Evolutionary conservation across 1,284 basidiomycete species (phyloP).

Genomic region (Leccinum holopus): DNA sequence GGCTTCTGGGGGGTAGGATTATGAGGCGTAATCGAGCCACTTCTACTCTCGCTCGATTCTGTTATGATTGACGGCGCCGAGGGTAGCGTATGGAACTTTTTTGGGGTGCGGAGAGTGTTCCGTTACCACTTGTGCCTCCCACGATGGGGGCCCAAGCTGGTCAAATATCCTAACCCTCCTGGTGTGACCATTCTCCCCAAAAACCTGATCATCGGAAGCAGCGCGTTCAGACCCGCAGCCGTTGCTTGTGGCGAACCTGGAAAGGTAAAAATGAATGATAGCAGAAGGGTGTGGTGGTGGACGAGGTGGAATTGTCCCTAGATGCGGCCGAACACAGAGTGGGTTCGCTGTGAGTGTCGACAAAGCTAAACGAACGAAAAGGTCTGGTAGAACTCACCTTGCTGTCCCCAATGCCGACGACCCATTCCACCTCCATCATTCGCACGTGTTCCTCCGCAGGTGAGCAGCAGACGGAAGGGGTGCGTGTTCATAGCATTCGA

Average conservation of each 20-base stretch:
- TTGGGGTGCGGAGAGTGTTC: not conserved
- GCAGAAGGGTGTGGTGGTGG: slow-evolving; percentile 1
- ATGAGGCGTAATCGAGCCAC: slow-evolving; percentile 1
- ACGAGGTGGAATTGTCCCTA: not conserved
- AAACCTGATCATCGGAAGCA: not conserved
- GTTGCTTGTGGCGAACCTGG: not conserved
- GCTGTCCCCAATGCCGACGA: not conserved
- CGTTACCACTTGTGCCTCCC: not conserved
- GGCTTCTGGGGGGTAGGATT: not conserved
- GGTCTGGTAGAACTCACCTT: not conserved
- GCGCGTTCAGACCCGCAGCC: not conserved
- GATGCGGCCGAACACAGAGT: not conserved
- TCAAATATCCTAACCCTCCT: not conserved
- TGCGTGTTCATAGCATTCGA: slow-evolving; percentile 81
- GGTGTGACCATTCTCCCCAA: slow-evolving; percentile 1
- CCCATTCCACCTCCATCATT: slow-evolving; percentile 2
- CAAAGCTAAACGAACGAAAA: not conserved
- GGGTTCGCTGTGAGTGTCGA: not conserved
- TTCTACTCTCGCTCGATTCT: not conserved
- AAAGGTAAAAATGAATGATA: not conserved
- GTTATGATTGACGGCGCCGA: not conserved
- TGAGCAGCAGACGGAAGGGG: slow-evolving; percentile 53
- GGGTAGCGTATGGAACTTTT: not conserved
- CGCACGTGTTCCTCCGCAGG: not conserved
- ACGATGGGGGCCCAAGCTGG: not conserved